Evolutionary conservation across 306 rosid species (phyloP), one percentile per base, ranked within the genome.

Genomic region (Rosa lucieae): DNA sequence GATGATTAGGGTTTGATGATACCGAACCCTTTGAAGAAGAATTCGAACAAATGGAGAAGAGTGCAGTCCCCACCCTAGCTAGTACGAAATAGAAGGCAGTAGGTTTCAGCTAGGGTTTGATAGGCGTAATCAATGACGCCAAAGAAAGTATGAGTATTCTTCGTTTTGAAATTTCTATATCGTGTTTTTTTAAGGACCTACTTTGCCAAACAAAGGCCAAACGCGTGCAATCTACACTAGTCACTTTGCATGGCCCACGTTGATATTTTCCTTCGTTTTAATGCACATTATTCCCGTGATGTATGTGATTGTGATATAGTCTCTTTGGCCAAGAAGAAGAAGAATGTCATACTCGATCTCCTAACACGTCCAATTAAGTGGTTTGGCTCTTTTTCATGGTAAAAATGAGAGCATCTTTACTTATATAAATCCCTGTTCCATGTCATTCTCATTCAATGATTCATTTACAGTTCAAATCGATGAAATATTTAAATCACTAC

Each of bases 11-110:
- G 17, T 11, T 13, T 56, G 3, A 20, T 26, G 0, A 26, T 55
- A 63, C 5, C 17, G 69, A 63, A 63, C n/a, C 10, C 8, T 65
- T 65, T 35, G 80, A 40, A 73, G 52, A 20, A 37, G 67, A 40
- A 73, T 52, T 13, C 21, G 67, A 35, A 63, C 6, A 67, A 66
- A 66, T 8, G 71, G 53, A 26, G 48, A 17, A 47, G 66, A 67
- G 61, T n/a, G 21, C 29, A 61, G 81, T 66, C 67, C 84, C 84
- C 84, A 81, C 84, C 3, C 87, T 84, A 77, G 37, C 87, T 84
- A 77, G 37, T 61, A 29, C 1, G 29, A 53, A 55, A 48, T 13
- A 72, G 59, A 71, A 23, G 66, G 72, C 7, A 32, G 75, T 72
- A 63, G 68, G 76, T 47, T 26, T 72, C 74, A 63, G 70, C 70